phyloP scores from a whole-genome alignment of 2,329 filamentous ascomycete genomes.

The Zasmidium citrigriseum region DNA sequence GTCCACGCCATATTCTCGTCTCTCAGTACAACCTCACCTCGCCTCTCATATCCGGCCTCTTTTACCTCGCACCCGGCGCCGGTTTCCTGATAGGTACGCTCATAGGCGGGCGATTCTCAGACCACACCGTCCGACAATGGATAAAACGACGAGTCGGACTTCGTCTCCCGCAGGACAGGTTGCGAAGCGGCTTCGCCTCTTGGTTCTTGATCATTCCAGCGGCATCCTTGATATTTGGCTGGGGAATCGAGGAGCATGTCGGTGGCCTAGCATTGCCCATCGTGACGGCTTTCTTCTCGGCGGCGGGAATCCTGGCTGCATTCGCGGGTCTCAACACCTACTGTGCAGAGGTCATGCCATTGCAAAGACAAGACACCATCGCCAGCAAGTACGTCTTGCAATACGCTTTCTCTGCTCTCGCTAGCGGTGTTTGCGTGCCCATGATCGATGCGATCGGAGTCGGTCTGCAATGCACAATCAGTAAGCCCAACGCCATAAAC shows the following conservation, averaged over 20 bases:
- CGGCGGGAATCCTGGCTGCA: conserved; percentile 68
- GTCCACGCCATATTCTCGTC: conserved; percentile 69
- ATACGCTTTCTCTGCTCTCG: conserved; percentile 70
- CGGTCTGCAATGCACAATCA: conserved; percentile 52
- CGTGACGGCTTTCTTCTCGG: conserved; percentile 69
- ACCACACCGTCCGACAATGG: conserved; percentile 65
- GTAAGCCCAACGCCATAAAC: neutral
- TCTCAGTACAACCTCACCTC: conserved; percentile 67
- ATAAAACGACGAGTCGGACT: conserved; percentile 56
- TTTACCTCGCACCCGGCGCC: conserved; percentile 69
- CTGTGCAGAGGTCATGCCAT: conserved; percentile 73
- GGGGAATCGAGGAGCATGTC: conserved; percentile 54
- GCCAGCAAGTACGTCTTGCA: conserved; percentile 76
- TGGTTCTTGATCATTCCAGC: conserved; percentile 56
- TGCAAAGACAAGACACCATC: conserved; percentile 64
- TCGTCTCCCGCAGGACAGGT: conserved; percentile 66
- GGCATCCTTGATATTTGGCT: conserved; percentile 67
- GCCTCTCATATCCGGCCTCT: conserved; percentile 66
- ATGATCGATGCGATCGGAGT: conserved; percentile 70
- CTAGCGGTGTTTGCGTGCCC: conserved; percentile 68
- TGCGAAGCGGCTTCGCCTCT: conserved; percentile 58
- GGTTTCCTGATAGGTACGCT: conserved; percentile 69
- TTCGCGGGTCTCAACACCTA: conserved; percentile 75
- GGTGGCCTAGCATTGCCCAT: conserved; percentile 62
- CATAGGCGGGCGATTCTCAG: conserved; percentile 67